A percentile compares a stretch with the other conserved stretches of the same genome.
These are phyloP conservation scores for Boletus mariae DNA, from an alignment of 1,284 basidiomycete species.

Conservation along the genomic window DNA sequence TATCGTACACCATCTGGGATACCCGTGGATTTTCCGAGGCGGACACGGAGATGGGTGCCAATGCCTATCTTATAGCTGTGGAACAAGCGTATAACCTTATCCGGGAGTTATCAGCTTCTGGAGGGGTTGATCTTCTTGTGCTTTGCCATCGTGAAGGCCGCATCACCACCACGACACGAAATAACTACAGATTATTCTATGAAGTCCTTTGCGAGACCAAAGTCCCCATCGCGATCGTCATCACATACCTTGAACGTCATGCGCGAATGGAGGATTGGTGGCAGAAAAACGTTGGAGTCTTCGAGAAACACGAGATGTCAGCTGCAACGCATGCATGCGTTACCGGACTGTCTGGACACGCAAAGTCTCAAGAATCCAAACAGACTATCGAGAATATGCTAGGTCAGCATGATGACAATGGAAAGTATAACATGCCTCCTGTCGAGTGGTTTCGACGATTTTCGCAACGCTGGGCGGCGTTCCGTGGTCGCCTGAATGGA, in stretches of 20 bases:
- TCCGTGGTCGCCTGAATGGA: background rate
- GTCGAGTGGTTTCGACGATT: slow-evolving; percentile 6
- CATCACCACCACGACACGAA: slow-evolving; percentile 23
- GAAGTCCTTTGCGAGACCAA: slow-evolving; percentile 27
- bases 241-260: slow-evolving; percentile 33
- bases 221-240: slow-evolving; percentile 30
- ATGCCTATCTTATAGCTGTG: slow-evolving; percentile 25
- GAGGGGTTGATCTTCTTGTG: slow-evolving; percentile 32
- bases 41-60: slow-evolving; percentile 12
- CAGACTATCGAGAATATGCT: slow-evolving; percentile 7
- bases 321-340: slow-evolving; percentile 15
- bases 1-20: slow-evolving; percentile 27
- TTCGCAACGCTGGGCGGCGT: background rate
- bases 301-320: slow-evolving; percentile 9
- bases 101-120: slow-evolving; percentile 14
- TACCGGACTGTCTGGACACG: slow-evolving; percentile 9
- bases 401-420: slow-evolving; percentile 1
- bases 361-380: slow-evolving; percentile 10
- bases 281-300: slow-evolving; percentile 3
- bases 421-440: slow-evolving; percentile 12
- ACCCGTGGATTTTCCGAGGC: slow-evolving; percentile 36
- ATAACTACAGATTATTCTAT: slow-evolving; percentile 33
- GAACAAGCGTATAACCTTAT: slow-evolving; percentile 30
- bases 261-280: slow-evolving; percentile 15
- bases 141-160: slow-evolving; percentile 32